Evolutionary conservation across 371 early-diverging fungal species (phyloP), one percentile per base, ranked within the genome.

Genomic region (Circinella umbellata): DNA sequence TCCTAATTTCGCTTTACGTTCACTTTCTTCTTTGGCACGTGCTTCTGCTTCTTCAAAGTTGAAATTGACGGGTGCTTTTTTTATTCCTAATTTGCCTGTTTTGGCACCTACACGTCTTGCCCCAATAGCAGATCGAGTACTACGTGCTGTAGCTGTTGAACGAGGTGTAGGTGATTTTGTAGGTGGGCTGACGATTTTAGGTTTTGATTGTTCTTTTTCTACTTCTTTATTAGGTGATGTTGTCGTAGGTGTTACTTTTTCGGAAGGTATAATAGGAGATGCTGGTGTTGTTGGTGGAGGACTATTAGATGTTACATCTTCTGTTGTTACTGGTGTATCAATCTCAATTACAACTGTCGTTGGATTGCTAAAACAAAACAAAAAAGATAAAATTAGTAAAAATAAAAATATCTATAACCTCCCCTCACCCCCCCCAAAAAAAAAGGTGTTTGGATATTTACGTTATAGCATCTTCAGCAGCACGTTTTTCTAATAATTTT

Each of bases 1-100:
- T 4, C 90, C 87, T 49, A 93, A 79, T 27, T 91, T 92, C 0
- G 89, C 91, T 65, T 90, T 93, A 27, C 85, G 77, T 20, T 92
- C 94, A 34, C 90, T 92, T 74, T 94, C 96, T 67, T 89, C 91
- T 72, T 93, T 94, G 4, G 98, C 98, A 38, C 88, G 86, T 14
- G 95, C 93, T 70, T 95, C 96, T 3, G 94, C 96, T 72, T 93
- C 96, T 61, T 96, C 98, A 85, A 97, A 98, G 77, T 93, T 93
- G 71, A 90, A 85, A 39, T 92, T 92, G 37, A 89, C 87, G 14
- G 82, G 79, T 55, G 91, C 92, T 68, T 92, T 93, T 75, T 93
- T 93, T 38, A 92, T 91, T 11, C 95, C 96, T 15, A 95, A 80
- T 67, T 91, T 92, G 73, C 91, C 90, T n/a, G 90, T 73, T 75